Evolutionary conservation across 805 yeast species (phyloP).

Genomic region (Starmerella scarabaei): DNA sequence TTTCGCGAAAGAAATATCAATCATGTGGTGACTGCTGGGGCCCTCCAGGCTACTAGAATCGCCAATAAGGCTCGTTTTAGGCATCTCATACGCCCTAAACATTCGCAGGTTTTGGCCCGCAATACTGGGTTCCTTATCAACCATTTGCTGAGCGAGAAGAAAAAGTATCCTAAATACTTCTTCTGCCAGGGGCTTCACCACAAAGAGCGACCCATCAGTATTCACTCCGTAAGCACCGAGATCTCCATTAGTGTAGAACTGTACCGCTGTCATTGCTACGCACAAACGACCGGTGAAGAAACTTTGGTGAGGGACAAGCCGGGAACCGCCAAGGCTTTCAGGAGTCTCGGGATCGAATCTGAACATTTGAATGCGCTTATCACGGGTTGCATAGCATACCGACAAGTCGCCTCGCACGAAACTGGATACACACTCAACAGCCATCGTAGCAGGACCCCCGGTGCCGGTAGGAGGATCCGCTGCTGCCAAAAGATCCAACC

Average conservation of each 20-base stretch:
- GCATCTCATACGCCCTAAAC: conserved; percentile 19
- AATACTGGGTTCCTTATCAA: conserved; percentile 57
- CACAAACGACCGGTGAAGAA: conserved; percentile 50
- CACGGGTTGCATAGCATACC: conserved; percentile 56
- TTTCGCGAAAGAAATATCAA: conserved; percentile 23
- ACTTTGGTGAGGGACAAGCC: conserved; percentile 54
- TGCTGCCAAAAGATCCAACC: conserved; percentile 67
- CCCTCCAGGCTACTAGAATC: not conserved
- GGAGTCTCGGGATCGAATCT: conserved; percentile 92
- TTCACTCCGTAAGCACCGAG: conserved; percentile 55
- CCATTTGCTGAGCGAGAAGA: conserved; percentile 74
- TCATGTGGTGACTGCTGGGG: conserved; percentile 16
- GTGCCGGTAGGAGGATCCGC: conserved; percentile 33
- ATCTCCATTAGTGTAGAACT: conserved; percentile 21
- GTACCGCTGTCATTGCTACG: conserved; percentile 23
- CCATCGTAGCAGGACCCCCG: conserved; percentile 15
- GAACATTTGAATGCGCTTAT: conserved; percentile 52
- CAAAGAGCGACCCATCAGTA: conserved; percentile 65
- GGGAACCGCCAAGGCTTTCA: conserved; percentile 64
- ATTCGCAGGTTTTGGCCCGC: conserved; percentile 67
- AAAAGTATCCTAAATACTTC: conserved; percentile 65
- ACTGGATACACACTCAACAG: conserved; percentile 34
- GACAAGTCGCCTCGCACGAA: conserved; percentile 40
- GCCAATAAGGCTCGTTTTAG: not conserved
- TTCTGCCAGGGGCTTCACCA: conserved; percentile 64